These are phyloP conservation scores for Verticillium nubilum DNA, from an alignment of 2,329 filamentous ascomycete species.

Conservation along the genomic window DNA sequence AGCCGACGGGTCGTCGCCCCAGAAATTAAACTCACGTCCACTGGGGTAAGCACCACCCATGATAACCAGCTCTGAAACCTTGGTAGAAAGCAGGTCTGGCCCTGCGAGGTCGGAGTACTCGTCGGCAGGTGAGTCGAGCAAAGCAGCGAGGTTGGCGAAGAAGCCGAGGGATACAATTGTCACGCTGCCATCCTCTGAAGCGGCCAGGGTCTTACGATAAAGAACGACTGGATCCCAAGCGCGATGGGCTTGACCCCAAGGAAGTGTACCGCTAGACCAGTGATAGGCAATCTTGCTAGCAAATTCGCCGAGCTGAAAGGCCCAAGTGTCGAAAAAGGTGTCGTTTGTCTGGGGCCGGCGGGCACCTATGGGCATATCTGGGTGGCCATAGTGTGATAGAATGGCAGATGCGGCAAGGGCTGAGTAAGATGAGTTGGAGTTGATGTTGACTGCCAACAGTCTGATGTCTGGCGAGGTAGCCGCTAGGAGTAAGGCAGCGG, in stretches of 20 bases:
- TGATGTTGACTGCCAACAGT: slow-evolving; percentile 35
- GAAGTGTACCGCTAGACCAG: slow-evolving; percentile 29
- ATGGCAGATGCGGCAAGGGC: slow-evolving; percentile 33
- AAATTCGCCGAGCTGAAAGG: slow-evolving; percentile 35
- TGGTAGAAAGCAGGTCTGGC: slow-evolving; percentile 31
- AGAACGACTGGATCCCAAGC: slow-evolving; percentile 36
- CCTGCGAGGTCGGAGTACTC: slow-evolving; percentile 30
- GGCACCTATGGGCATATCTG: slow-evolving; percentile 29
- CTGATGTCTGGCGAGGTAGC: slow-evolving; percentile 27
- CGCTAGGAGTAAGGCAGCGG: slow-evolving; percentile 34
- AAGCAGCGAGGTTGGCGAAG: slow-evolving; percentile 38
- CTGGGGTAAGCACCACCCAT: slow-evolving; percentile 47
- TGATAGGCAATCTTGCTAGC: slow-evolving; percentile 38
- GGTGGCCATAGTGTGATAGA: slow-evolving; percentile 33
- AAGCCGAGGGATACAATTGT: slow-evolving; percentile 41
- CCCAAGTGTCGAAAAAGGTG: slow-evolving; percentile 36
- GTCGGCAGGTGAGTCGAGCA: slow-evolving; percentile 40
- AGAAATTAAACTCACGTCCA: slow-evolving; percentile 45
- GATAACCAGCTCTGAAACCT: slow-evolving; percentile 43
- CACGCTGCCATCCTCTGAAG: slow-evolving; percentile 31
- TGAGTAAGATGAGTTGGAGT: slow-evolving; percentile 34
- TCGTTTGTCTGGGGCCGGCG: slow-evolving; percentile 31
- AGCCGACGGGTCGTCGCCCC: slow-evolving; percentile 26
- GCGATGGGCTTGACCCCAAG: slow-evolving; percentile 25
- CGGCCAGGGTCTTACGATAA: slow-evolving; percentile 36